Conservation (phyloP, 345 rosid species). For the Syzygium aqueum region DNA sequence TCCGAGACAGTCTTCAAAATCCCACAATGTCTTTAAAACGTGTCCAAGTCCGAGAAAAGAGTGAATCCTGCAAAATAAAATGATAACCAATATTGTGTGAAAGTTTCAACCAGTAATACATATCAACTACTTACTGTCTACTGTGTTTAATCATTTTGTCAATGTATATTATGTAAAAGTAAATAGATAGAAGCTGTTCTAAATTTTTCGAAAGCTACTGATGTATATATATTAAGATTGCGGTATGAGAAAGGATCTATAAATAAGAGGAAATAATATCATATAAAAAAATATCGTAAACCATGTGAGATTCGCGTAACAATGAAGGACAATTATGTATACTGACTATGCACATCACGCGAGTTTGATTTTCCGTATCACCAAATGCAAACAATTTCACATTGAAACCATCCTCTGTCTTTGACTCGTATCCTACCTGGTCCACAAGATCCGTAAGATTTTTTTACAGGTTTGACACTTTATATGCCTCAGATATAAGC, state of each 20-base stretch:
- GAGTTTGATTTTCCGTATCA: not conserved
- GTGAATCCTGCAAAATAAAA: not conserved
- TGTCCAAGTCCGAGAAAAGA: not conserved
- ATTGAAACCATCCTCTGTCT: not conserved
- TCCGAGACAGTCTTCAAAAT: not conserved
- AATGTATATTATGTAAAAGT: not conserved
- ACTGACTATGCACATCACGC: not conserved
- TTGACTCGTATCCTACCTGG: not conserved
- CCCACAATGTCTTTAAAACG: not conserved
- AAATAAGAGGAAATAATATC: too few species aligned
- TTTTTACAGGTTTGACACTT: not conserved
- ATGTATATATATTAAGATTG: not conserved
- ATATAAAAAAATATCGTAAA: too few species aligned
- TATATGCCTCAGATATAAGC: not conserved
- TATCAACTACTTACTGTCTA: not conserved
- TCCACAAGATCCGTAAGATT: not conserved
- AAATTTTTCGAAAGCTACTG: too few species aligned
- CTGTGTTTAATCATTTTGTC: not conserved
- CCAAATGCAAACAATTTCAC: not conserved
- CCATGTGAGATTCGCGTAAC: not conserved
- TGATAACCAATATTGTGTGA: not conserved
- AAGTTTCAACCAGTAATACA: not conserved
- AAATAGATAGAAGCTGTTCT: not conserved
- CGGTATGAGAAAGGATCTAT: not conserved
- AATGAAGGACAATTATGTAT: not conserved